Conservation (phyloP, 2,329 filamentous ascomycete genomes). For the Clonostachys sp. region DNA sequence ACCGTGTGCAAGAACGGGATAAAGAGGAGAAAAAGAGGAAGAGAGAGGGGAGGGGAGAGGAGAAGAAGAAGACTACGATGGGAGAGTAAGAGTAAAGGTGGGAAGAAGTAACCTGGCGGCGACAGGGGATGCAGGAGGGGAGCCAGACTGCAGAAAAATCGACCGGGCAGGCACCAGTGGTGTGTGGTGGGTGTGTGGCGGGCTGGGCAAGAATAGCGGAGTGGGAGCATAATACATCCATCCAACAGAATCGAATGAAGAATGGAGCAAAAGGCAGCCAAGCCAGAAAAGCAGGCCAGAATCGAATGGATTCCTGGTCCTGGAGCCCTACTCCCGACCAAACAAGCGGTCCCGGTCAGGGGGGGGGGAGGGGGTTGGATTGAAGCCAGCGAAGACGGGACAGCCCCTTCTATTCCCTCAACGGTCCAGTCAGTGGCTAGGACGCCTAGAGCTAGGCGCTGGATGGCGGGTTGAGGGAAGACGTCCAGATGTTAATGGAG, state of each 20-base stretch:
- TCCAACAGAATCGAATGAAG: not conserved
- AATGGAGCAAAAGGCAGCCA: too few species aligned
- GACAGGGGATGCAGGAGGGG: constrained; percentile 2
- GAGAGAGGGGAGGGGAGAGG: constrained; percentile 1
- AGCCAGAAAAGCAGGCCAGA: too few species aligned
- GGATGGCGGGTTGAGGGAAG: too few species aligned
- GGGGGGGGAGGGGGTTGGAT: too few species aligned
- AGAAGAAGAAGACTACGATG: constrained; percentile 1
- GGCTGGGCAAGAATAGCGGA: not conserved
- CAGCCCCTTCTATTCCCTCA: too few species aligned
- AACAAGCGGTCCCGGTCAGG: too few species aligned
- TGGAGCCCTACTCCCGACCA: too few species aligned
- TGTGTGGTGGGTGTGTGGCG: not conserved
- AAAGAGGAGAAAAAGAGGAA: constrained; percentile 3
- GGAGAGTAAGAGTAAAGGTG: not conserved
- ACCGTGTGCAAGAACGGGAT: not conserved
- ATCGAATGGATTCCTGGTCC: too few species aligned
- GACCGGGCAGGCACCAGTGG: constrained; percentile 4
- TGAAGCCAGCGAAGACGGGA: too few species aligned
- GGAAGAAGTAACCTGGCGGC: not conserved
- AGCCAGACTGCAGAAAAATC: not conserved
- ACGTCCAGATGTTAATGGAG: too few species aligned
- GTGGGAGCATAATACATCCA: not conserved
- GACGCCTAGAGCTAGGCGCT: too few species aligned
- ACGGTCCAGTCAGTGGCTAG: too few species aligned